A percentile compares a stretch with the other conserved stretches of the same genome.
phyloP scores from a whole-genome alignment of 2,329 filamentous ascomycete genomes.

The Fusarium metavorans region DNA sequence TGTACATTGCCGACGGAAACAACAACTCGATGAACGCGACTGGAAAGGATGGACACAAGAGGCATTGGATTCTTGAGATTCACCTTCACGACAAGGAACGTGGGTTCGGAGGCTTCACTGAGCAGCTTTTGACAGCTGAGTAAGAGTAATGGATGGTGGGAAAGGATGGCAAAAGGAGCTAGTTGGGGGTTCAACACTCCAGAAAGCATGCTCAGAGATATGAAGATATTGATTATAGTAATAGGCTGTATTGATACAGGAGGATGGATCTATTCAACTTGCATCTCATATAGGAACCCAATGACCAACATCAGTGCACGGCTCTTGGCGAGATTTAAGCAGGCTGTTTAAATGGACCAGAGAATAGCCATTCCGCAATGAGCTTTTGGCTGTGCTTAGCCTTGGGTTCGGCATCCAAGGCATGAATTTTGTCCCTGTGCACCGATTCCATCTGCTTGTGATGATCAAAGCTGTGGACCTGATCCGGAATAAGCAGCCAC shows the following conservation, averaged over 20 bases:
- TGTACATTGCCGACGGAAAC: neutral
- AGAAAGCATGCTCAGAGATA: neutral
- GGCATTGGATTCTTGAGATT: neutral
- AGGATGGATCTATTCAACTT: neutral
- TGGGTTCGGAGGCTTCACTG: neutral
- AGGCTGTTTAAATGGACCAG: conserved; percentile 42
- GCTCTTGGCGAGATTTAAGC: neutral
- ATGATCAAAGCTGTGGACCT: conserved; percentile 26
- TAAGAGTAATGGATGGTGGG: neutral
- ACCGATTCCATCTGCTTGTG: conserved; percentile 1
- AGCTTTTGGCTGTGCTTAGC: conserved; percentile 13
- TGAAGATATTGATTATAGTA: neutral
- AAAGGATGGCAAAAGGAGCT: neutral
- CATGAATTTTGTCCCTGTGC: conserved; percentile 11
- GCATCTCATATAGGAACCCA: neutral
- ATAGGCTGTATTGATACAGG: neutral
- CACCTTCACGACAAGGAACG: neutral
- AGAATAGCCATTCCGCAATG: conserved; percentile 24
- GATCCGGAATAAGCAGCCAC: conserved; percentile 29
- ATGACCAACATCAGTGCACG: neutral
- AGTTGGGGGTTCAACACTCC: neutral
- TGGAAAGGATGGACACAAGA: neutral
- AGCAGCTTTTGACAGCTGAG: neutral
- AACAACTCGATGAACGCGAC: neutral
- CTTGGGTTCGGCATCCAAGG: conserved; percentile 14